Conservation (phyloP, 768 basidiomycete species). For the Phaeotremella skinneri region DNA sequence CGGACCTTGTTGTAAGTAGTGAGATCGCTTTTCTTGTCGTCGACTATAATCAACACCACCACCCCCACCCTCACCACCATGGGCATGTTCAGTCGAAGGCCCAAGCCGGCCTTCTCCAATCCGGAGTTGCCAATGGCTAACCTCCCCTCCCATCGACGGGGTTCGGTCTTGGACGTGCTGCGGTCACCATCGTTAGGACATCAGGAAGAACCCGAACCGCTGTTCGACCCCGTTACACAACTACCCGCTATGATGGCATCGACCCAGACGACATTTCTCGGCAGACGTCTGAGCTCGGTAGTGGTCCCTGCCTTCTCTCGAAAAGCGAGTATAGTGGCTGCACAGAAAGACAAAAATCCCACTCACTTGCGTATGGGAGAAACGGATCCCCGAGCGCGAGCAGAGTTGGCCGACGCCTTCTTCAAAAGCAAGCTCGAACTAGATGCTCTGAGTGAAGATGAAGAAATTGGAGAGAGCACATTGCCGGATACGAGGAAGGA, state of each 20-base stretch:
- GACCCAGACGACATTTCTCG: slow-evolving; percentile 28
- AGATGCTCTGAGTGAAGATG: slow-evolving; percentile 24
- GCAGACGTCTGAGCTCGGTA: slow-evolving; percentile 22
- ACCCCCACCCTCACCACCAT: slow-evolving; percentile 10
- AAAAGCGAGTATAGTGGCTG: slow-evolving; percentile 26
- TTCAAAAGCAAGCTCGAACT: slow-evolving; percentile 27
- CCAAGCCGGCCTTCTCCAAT: slow-evolving; percentile 30
- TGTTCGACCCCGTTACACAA: slow-evolving; percentile 15
- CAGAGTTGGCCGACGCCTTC: slow-evolving; percentile 31
- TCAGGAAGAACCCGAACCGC: slow-evolving; percentile 6
- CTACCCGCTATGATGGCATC: slow-evolving; percentile 12
- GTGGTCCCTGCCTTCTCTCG: slow-evolving; percentile 30
- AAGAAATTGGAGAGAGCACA: slow-evolving; percentile 20
- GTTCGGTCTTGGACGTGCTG: slow-evolving; percentile 9
- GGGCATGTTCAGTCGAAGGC: slow-evolving; percentile 23
- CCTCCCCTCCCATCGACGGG: neutral
- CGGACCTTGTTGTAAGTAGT: no score
- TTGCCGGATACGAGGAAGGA: slow-evolving; percentile 1
- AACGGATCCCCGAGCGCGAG: slow-evolving; percentile 17
- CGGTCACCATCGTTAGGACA: slow-evolving; percentile 15
- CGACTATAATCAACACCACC: neutral
- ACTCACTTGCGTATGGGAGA: slow-evolving; percentile 35
- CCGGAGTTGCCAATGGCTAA: slow-evolving; percentile 29
- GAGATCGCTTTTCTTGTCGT: no score
- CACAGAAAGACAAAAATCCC: slow-evolving; percentile 27